Percentiles rank a stretch among this genome's conserved stretches.
Conservation (phyloP, 306 rosid species). For the Coriaria nepalensis region DNA sequence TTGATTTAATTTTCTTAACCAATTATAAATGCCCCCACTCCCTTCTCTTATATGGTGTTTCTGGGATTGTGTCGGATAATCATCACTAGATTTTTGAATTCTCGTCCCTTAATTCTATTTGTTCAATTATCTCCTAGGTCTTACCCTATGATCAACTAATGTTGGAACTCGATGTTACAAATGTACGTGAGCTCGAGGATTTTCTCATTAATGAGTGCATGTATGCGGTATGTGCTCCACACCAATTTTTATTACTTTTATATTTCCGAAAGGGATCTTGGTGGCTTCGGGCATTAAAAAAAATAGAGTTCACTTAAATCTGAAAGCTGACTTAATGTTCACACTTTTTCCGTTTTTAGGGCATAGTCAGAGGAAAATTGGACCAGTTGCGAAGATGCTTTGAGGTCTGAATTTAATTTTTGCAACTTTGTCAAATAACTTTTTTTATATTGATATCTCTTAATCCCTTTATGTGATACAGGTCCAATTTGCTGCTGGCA, state of each 20-base stretch:
- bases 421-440: neutral
- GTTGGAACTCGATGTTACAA: conserved; percentile 80
- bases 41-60: too few relatives aligned
- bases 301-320: neutral
- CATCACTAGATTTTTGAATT: conserved; percentile 2
- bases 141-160: conserved; percentile 77
- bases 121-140: conserved; percentile 32
- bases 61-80: neutral
- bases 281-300: neutral
- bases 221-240: conserved; percentile 68
- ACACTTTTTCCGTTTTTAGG: conserved; percentile 24
- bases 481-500: conserved; percentile 99
- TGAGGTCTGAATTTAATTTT: conserved; percentile 43
- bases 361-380: conserved; percentile 87
- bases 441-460: neutral
- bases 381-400: conserved; percentile 89
- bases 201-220: conserved; percentile 96
- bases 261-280: neutral
- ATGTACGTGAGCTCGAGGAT: conserved; percentile 86
- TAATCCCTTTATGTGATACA: conserved; percentile 19
- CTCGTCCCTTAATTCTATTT: conserved; percentile 6
- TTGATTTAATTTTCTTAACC: too few relatives aligned
- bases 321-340: neutral
- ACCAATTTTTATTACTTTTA: conserved; percentile 1
- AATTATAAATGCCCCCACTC: too few relatives aligned